Evolutionary conservation across 257 asterid species (phyloP).

Genomic region (Verbascum thapsus): DNA sequence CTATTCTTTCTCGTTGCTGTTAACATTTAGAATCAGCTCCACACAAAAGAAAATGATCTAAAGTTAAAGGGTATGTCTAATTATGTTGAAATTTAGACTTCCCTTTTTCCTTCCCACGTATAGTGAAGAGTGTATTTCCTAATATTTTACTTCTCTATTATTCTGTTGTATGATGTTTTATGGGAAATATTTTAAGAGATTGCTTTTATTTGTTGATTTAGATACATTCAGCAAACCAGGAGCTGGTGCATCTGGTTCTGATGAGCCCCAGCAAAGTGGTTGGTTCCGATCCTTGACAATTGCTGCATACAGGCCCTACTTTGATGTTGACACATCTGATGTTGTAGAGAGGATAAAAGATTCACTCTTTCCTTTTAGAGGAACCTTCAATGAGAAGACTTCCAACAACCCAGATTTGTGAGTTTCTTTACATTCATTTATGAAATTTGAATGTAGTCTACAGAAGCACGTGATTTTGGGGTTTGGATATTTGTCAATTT

Average conservation of each 20-base stretch:
- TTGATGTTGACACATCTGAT: constrained; percentile 96
- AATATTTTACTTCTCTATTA: neutral
- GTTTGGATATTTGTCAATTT: constrained; percentile 4
- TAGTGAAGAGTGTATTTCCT: neutral
- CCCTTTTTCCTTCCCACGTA: constrained; percentile 2
- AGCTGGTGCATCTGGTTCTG: constrained; percentile 71
- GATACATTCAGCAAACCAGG: constrained; percentile 83
- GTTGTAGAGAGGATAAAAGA: constrained; percentile 88
- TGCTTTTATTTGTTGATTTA: constrained; percentile 35
- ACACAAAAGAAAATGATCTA: neutral
- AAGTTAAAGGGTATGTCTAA: neutral
- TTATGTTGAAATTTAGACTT: constrained; percentile 15
- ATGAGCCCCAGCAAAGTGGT: constrained; percentile 75
- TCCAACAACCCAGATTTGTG: constrained; percentile 85
- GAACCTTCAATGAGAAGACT: constrained; percentile 87
- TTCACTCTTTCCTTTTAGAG: constrained; percentile 86
- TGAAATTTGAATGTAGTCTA: constrained; percentile 10
- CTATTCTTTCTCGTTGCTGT: constrained; percentile 12
- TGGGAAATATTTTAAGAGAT: neutral
- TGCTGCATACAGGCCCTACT: constrained; percentile 92
- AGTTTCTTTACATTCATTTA: constrained; percentile 33
- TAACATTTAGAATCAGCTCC: neutral
- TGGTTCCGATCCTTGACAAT: constrained; percentile 85
- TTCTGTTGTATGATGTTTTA: constrained; percentile 2
- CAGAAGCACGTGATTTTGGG: constrained; percentile 5